A percentile compares a stretch with the other conserved stretches of the same genome.
Conservation (phyloP, 371 early-diverging fungal species). For the Zychaea mexicana region DNA sequence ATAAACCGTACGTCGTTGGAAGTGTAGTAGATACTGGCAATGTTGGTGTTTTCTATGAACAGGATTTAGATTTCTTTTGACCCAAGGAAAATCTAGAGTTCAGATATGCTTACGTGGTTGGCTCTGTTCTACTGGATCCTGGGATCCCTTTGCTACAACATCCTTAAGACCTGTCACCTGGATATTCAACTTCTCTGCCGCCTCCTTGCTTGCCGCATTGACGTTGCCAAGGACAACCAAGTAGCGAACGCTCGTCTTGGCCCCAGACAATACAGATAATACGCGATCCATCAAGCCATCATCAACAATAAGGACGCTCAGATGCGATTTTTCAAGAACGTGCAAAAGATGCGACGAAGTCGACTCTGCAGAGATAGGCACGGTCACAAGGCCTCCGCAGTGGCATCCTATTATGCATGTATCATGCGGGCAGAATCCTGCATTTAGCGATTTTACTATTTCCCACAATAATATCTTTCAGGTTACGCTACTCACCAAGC, state of each 20-base stretch:
- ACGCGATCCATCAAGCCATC: slow-evolving; percentile 17
- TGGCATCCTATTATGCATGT: slow-evolving; percentile 38
- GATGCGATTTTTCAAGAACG: slow-evolving; percentile 23
- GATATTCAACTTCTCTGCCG: slow-evolving; percentile 19
- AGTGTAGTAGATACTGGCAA: slow-evolving; percentile 44
- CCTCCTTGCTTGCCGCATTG: neutral
- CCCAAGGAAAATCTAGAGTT: too few species aligned
- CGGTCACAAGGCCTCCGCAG: slow-evolving; percentile 36
- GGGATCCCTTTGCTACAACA: slow-evolving; percentile 30
- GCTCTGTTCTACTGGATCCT: slow-evolving; percentile 23
- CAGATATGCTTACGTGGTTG: slow-evolving; percentile 30
- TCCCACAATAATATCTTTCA: too few species aligned
- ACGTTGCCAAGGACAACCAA: slow-evolving; percentile 32
- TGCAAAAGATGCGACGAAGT: slow-evolving; percentile 33
- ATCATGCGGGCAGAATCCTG: neutral
- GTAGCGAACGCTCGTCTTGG: slow-evolving; percentile 21
- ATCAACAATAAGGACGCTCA: slow-evolving; percentile 36
- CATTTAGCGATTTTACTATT: slow-evolving; percentile 1
- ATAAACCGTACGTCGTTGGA: slow-evolving; percentile 2
- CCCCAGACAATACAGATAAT: slow-evolving; percentile 19
- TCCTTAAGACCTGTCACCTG: slow-evolving; percentile 33
- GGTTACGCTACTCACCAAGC: slow-evolving; percentile 37
- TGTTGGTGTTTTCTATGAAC: slow-evolving; percentile 33
- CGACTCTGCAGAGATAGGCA: slow-evolving; percentile 42
- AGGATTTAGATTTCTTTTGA: too few species aligned